These are phyloP conservation scores for Russula griseocarnosa DNA, from an alignment of 768 basidiomycete species.

Conservation along the genomic window DNA sequence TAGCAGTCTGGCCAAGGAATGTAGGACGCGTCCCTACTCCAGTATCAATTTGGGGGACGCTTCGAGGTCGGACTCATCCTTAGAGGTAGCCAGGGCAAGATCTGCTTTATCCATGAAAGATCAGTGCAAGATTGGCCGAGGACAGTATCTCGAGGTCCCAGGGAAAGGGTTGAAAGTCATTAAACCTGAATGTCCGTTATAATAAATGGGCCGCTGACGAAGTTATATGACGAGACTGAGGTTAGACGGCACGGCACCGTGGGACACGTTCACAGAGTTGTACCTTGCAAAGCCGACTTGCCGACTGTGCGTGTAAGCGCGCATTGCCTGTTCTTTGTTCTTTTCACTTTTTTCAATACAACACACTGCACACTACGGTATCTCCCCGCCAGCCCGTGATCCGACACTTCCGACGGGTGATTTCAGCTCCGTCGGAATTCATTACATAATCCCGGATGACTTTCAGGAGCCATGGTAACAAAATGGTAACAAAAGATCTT, in stretches of 20 bases:
- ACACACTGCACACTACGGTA: no score
- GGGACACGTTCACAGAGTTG: no score
- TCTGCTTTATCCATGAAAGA: slow-evolving; percentile 3
- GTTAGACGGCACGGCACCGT: no score
- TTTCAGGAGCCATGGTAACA: no score
- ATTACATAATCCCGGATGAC: no score
- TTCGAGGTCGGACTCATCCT: slow-evolving; percentile 8
- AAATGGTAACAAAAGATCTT: no score
- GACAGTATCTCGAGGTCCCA: not conserved
- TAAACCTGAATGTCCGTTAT: not conserved
- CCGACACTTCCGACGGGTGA: not conserved
- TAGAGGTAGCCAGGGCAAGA: not conserved
- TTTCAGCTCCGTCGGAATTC: not conserved
- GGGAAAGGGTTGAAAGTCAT: not conserved
- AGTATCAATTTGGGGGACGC: not conserved
- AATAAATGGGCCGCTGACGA: slow-evolving; percentile 10
- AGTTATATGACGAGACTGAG: slow-evolving; percentile 7
- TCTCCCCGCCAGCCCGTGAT: no score
- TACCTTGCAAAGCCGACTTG: no score
- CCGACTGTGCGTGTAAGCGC: no score
- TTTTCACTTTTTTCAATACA: no score
- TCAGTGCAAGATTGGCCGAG: no score
- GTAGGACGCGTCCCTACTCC: not conserved
- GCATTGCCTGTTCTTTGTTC: no score
- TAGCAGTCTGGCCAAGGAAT: not conserved